Evolutionary conservation across 2,329 filamentous ascomycete species (phyloP).

Genomic region (Beauveria australis): DNA sequence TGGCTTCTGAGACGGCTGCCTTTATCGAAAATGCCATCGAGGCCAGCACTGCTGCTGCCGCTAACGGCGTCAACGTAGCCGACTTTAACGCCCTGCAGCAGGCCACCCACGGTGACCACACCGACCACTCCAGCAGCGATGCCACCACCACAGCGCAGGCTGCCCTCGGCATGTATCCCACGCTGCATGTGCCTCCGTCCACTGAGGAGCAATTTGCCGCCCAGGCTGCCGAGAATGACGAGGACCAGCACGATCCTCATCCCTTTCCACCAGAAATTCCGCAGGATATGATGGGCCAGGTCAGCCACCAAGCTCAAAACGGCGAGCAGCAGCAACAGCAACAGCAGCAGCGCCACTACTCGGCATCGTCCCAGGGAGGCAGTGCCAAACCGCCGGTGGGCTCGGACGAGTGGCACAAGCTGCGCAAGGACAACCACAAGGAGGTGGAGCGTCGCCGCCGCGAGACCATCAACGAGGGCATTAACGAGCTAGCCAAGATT

Average conservation of each 20-base stretch:
- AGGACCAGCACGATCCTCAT: slow-evolving; percentile 22
- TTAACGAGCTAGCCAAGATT: slow-evolving; percentile 95
- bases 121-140: slow-evolving; percentile 41
- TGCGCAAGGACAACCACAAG: slow-evolving; percentile 97
- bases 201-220: slow-evolving; percentile 53
- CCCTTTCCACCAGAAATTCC: slow-evolving; percentile 26
- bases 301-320: slow-evolving; percentile 30
- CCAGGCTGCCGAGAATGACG: slow-evolving; percentile 32
- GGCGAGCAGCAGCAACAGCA: slow-evolving; percentile 27
- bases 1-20: slow-evolving; percentile 36
- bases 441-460: slow-evolving; percentile 95
- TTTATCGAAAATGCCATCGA: slow-evolving; percentile 50
- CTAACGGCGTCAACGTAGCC: slow-evolving; percentile 38
- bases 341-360: slow-evolving; percentile 22
- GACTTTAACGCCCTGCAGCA: slow-evolving; percentile 51
- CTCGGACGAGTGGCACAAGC: slow-evolving; percentile 95
- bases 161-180: slow-evolving; percentile 52
- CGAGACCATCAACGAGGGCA: slow-evolving; percentile 98
- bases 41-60: slow-evolving; percentile 27
- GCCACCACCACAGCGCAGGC: slow-evolving; percentile 53
- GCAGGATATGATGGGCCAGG: slow-evolving; percentile 15
- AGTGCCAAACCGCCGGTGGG: slow-evolving; percentile 78
- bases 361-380: slow-evolving; percentile 31
- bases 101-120: slow-evolving; percentile 38
- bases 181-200: slow-evolving; percentile 47